phyloP scores from a whole-genome alignment of 768 basidiomycete genomes.

The Lepiota venenata region DNA sequence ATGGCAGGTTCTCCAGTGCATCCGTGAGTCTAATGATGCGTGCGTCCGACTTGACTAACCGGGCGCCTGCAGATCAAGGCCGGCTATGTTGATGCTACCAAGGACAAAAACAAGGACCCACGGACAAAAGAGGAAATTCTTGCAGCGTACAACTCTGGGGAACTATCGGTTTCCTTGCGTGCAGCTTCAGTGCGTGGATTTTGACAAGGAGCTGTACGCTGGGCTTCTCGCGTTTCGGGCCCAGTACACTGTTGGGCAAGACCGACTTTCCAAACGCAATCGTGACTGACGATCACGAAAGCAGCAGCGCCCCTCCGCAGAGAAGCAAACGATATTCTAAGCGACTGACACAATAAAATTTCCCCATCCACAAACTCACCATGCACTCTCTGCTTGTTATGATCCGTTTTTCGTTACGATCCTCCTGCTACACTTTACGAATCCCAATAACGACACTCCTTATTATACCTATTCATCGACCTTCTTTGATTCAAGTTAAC shows the following conservation, averaged over 20 bases:
- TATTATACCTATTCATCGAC: not conserved
- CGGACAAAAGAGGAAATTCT: slow-evolving; percentile 30
- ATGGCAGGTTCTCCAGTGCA: slow-evolving; percentile 38
- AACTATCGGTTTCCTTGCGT: slow-evolving; percentile 46
- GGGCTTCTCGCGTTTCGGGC: slow-evolving; percentile 18
- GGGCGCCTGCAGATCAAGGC: slow-evolving; percentile 23
- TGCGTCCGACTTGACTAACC: not conserved
- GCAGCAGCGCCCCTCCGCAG: slow-evolving; percentile 3
- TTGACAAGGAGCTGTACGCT: slow-evolving; percentile 36
- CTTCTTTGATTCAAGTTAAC: not conserved
- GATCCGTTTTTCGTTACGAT: not conserved
- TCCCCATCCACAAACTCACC: not conserved
- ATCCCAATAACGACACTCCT: not conserved
- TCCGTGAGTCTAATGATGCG: slow-evolving; percentile 26
- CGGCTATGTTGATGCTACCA: slow-evolving; percentile 35
- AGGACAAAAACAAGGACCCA: slow-evolving; percentile 33
- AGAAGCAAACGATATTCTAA: not conserved
- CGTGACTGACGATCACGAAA: slow-evolving; percentile 1
- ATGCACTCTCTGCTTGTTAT: not conserved
- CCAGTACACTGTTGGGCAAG: not conserved
- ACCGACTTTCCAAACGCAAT: not conserved
- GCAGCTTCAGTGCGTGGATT: slow-evolving; percentile 40
- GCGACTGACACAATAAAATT: not conserved
- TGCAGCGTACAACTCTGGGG: slow-evolving; percentile 42
- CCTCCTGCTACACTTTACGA: not conserved